Evolutionary conservation across 2,329 filamentous ascomycete species (phyloP), one percentile per base, ranked within the genome.

Genomic region (Teratosphaeria zuluensis): DNA sequence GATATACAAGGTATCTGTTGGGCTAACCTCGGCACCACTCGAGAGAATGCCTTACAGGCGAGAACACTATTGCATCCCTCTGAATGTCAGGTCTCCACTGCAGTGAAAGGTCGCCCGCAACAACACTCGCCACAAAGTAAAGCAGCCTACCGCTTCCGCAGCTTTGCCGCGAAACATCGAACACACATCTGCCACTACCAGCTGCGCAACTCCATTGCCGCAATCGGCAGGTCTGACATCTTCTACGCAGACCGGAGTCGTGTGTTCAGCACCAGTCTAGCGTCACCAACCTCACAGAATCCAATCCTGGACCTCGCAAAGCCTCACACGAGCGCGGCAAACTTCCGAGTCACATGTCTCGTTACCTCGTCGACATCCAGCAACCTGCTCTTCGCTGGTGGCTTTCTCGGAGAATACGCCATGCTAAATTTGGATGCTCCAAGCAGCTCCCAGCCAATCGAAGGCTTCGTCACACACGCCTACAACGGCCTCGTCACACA

Each of bases 401-500:
- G 81, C 6, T 83, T 84, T 63, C 71, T 74, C 24, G 82, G 82
- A 24, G 80, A 84, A 67, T 85, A 84, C 64, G 78, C 79, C 24
- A 68, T 84, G 32, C 76, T 75, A 11, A 68, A 74, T 57, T 69
- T 78, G 14, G 68, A 72, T 1, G 73, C 74, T 9, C 66, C 68
- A 12, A 70, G 68, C 16, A 71, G 70, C 54, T 68, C 61, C 28
- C 63, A 62, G 7, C 68, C 66, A 14, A 73, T 71, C 0, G 72
- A 78, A 57, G 80, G 81, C 51, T 73, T 74, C 58, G 77, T 82
- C 42, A 79, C 78, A 8, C 74, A 76, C 56, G 74, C 78, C 16
- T 73, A 75, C 61, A 78, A 80, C 48, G 79, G 77, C 38, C 83
- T 84, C 61, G 82, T 81, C 19, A 84, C 83, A 60, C 81, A 84